Base-by-base conservation (phyloP, 805 yeast species). In the Ascoidea asiatica region DNA sequence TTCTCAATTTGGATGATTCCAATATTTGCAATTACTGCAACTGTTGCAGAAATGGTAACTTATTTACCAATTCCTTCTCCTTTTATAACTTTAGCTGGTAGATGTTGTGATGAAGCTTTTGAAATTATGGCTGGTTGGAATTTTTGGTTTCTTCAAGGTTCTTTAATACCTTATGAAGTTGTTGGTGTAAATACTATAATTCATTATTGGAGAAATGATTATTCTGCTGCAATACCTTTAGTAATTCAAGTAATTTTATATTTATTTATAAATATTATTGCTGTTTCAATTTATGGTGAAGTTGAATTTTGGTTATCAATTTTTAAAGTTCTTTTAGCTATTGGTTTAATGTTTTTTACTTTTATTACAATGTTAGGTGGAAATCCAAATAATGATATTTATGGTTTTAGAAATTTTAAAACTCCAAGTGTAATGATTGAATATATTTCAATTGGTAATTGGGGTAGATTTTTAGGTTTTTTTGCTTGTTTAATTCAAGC, bases 281-380 rank as follows among this genome's bases (percentile, higher is more conserved):
- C 90, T 0, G 95, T 86, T 21, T 66, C 66, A 38, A 70, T 72
- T 49, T 86, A 81, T 53, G 95, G 95, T 29, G 95, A 86, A 57
- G 68, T 79, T 20, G 95, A 86, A 60, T 87, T 85, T 56, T 79
- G 82, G 80, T 63, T 85, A 19, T 75, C 89, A 1, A 66, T 84
- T 22, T 81, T 84, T 42, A 86, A 86, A 56, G 74, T 86, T 45
- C 50, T 84, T 4, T 65, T 86, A 41, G 87, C 89, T 13, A 57
- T 79, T n/a, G 95, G 92, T 2, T 65, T 86, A 41, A 71, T 86
- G 47, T 54, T 81, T 21, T 86, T 81, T 60, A 83, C 92, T 1
- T 80, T 86, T 52, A 58, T 84, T 44, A 78, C 88, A 5, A 86
- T 85, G 94, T 75, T 81, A 36, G 95, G 95, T 23, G 95, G 95